These are phyloP conservation scores for Paradendryphiella salina DNA, from an alignment of 2,329 filamentous ascomycete genomes.

Conservation along the genomic window DNA sequence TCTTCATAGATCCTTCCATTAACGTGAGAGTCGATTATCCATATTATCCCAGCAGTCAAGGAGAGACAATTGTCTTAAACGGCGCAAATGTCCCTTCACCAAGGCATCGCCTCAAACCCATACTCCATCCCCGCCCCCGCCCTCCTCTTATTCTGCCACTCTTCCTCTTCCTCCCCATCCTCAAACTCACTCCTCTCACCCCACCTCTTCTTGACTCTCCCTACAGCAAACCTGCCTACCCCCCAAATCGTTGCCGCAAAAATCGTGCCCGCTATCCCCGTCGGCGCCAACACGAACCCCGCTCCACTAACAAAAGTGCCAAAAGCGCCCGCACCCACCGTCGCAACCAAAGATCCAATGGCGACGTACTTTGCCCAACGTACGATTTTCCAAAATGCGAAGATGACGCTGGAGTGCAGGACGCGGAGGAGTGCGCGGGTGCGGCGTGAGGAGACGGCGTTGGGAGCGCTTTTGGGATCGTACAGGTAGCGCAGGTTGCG, in stretches of 20 bases:
- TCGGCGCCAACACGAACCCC: conserved; percentile 50
- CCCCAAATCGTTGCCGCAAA: conserved; percentile 48
- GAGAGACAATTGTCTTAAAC: not conserved
- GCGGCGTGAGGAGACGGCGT: conserved; percentile 40
- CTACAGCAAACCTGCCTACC: conserved; percentile 43
- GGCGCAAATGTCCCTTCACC: conserved; percentile 13
- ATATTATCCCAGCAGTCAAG: too few species aligned
- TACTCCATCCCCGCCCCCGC: conserved; percentile 14
- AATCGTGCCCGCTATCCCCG: conserved; percentile 46
- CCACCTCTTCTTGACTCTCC: conserved; percentile 40
- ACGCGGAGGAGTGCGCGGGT: conserved; percentile 48
- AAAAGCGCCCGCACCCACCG: conserved; percentile 45
- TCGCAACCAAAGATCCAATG: conserved; percentile 47
- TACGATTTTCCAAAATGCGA: conserved; percentile 50
- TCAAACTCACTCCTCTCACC: conserved; percentile 25
- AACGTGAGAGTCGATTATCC: too few species aligned
- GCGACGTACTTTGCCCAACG: conserved; percentile 52
- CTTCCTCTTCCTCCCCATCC: conserved; percentile 26
- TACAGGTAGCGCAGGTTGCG: conserved; percentile 46
- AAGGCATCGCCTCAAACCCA: conserved; percentile 27
- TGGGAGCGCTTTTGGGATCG: conserved; percentile 37
- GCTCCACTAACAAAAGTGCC: conserved; percentile 46
- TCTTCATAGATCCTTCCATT: too few species aligned
- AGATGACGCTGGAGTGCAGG: conserved; percentile 46
- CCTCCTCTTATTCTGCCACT: conserved; percentile 24